phyloP scores from a whole-genome alignment of 1,284 basidiomycete species.

The Porphyrellus sp. region DNA sequence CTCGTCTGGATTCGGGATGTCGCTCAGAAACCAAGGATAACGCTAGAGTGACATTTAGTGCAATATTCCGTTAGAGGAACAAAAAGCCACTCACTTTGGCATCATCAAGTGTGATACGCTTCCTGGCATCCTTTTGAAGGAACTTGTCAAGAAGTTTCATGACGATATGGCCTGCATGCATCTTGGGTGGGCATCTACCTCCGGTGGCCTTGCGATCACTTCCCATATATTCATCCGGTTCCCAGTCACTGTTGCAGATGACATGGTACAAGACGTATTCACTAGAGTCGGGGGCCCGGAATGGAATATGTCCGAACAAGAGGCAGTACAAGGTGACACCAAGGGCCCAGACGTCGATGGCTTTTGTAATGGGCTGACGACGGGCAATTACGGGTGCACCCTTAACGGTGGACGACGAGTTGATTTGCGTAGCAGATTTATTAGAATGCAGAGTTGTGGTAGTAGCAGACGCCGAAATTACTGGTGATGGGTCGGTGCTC shows the following conservation, averaged over 20 bases:
- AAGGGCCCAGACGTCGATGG: slow-evolving; percentile 98
- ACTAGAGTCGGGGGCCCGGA: slow-evolving; percentile 48
- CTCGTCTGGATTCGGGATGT: slow-evolving; percentile 65
- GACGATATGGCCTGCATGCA: slow-evolving; percentile 56
- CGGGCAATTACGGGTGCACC: slow-evolving; percentile 31
- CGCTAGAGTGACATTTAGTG: slow-evolving; percentile 37
- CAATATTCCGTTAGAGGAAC: slow-evolving; percentile 5
- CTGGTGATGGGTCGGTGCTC: slow-evolving; percentile 28
- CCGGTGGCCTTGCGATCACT: slow-evolving; percentile 64
- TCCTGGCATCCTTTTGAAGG: slow-evolving; percentile 79
- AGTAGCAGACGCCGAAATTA: slow-evolving; percentile 34
- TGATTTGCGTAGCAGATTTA: slow-evolving; percentile 27
- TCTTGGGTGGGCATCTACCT: slow-evolving; percentile 47
- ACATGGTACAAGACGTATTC: slow-evolving; percentile 85
- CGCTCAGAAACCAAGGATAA: slow-evolving; percentile 76
- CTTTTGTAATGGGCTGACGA: slow-evolving; percentile 81
- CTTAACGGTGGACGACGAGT: slow-evolving; percentile 35
- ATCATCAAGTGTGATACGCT: slow-evolving; percentile 79
- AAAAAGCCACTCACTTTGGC: slow-evolving; percentile 68
- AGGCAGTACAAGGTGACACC: slow-evolving; percentile 97
- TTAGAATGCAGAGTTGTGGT: slow-evolving; percentile 32
- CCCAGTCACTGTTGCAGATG: slow-evolving; percentile 81
- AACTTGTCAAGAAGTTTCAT: slow-evolving; percentile 73
- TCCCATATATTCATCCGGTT: slow-evolving; percentile 72
- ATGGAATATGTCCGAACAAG: slow-evolving; percentile 83